Evolutionary conservation across 1,284 basidiomycete genomes (phyloP).

Genomic region (Cyathus olla): DNA sequence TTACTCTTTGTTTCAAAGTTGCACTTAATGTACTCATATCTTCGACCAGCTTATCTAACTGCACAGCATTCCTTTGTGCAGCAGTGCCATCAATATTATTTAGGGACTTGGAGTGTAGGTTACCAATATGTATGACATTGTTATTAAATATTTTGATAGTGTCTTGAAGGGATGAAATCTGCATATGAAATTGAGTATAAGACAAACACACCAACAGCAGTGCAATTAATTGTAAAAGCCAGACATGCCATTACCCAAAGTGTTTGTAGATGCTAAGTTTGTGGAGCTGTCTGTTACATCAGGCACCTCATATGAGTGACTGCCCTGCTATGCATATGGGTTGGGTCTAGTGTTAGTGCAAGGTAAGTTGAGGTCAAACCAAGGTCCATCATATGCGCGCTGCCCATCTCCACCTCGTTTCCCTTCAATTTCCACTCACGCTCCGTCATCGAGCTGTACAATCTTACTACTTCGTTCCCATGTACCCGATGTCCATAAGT

Average conservation of each 20-base stretch:
- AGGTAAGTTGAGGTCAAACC: too few relatives aligned
- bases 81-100: conserved; percentile 83
- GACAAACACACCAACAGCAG: neutral
- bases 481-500: too few relatives aligned
- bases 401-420: too few relatives aligned
- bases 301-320: conserved; percentile 76
- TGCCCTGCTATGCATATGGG: conserved; percentile 76
- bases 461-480: too few relatives aligned
- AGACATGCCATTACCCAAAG: conserved; percentile 66
- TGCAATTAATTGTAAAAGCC: conserved; percentile 80
- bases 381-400: too few relatives aligned
- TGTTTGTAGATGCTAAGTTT: conserved; percentile 51
- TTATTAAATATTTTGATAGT: conserved; percentile 75
- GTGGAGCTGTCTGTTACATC: conserved; percentile 71
- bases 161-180: conserved; percentile 84
- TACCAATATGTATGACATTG: conserved; percentile 75
- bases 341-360: too few relatives aligned
- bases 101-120: conserved; percentile 81
- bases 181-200: conserved; percentile 5
- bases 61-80: conserved; percentile 68
- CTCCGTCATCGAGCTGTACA: too few relatives aligned
- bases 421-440: too few relatives aligned
- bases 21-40: conserved; percentile 84
- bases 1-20: conserved; percentile 83
- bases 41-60: conserved; percentile 80